Evolutionary conservation across 495 filamentous ascomycete species (phyloP).

Genomic region (Parmelia sp.): DNA sequence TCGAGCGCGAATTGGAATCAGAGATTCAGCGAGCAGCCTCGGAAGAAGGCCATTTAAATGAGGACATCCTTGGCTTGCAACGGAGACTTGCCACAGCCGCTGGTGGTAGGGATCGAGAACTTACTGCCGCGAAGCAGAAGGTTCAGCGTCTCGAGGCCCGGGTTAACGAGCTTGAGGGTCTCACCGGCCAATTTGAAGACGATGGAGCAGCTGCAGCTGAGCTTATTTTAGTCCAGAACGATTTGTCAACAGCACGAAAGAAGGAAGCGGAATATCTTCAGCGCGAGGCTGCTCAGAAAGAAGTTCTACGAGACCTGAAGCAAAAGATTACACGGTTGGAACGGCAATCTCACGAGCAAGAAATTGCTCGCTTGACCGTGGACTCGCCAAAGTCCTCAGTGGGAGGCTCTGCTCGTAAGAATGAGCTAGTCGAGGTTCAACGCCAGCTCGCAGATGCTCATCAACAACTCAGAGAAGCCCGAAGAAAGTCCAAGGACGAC

Average conservation of each 20-base stretch:
- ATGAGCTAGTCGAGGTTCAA: slow-evolving; percentile 55
- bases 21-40: slow-evolving; percentile 50
- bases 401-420: slow-evolving; percentile 48
- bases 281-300: slow-evolving; percentile 56
- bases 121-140: slow-evolving; percentile 45
- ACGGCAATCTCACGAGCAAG: slow-evolving; percentile 47
- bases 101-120: slow-evolving; percentile 44
- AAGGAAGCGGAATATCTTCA: slow-evolving; percentile 57
- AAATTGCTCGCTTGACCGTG: slow-evolving; percentile 45
- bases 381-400: slow-evolving; percentile 41
- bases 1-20: slow-evolving; percentile 49
- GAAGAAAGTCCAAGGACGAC: slow-evolving; percentile 40
- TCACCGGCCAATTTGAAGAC: slow-evolving; percentile 23
- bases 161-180: slow-evolving; percentile 51
- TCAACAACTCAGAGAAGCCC: slow-evolving; percentile 52
- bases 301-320: slow-evolving; percentile 47
- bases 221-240: slow-evolving; percentile 51
- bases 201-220: slow-evolving; percentile 43
- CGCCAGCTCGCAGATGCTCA: slow-evolving; percentile 58
- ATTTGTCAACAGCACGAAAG: slow-evolving; percentile 55
- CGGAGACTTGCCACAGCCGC: slow-evolving; percentile 38
- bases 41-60: slow-evolving; percentile 52
- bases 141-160: slow-evolving; percentile 54
- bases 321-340: slow-evolving; percentile 52
- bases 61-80: slow-evolving; percentile 54